These are phyloP conservation scores for Ceratocystis ficicola DNA, from an alignment of 2,329 filamentous ascomycete genomes.

Conservation along the genomic window DNA sequence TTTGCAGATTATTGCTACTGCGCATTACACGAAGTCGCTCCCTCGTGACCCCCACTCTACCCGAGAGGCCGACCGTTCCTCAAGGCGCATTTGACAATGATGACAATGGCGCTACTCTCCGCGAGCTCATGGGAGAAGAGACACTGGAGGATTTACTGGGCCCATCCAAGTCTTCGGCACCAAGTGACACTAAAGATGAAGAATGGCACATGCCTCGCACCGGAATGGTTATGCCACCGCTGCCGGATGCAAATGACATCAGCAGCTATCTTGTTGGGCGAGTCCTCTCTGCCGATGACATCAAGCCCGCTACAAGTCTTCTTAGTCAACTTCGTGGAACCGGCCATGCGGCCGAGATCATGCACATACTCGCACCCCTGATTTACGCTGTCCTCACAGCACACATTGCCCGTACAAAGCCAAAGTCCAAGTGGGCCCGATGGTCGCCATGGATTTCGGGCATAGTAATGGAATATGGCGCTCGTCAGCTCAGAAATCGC, in stretches of 20 bases:
- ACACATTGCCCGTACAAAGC: conserved; percentile 13
- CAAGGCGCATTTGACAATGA: conserved; percentile 36
- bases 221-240: conserved; percentile 66
- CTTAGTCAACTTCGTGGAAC: conserved; percentile 69
- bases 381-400: conserved; percentile 69
- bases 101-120: conserved; percentile 33
- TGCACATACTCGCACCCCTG: conserved; percentile 83
- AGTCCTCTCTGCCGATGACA: conserved; percentile 88
- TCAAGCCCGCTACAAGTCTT: conserved; percentile 78
- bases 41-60: conserved; percentile 69
- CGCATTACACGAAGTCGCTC: conserved; percentile 73
- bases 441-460: conserved; percentile 92
- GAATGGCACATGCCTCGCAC: conserved; percentile 94
- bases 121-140: conserved; percentile 35
- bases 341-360: conserved; percentile 67
- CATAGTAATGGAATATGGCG: conserved; percentile 71
- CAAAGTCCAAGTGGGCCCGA: conserved; percentile 43
- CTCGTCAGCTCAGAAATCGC: conserved; percentile 65
- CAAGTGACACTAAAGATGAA: conserved; percentile 33
- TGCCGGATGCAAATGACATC: conserved; percentile 72
- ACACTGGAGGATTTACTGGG: conserved; percentile 26
- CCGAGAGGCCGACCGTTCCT: conserved; percentile 66
- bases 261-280: conserved; percentile 78
- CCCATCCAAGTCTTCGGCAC: conserved; percentile 48
- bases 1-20: conserved; percentile 69